phyloP scores from a whole-genome alignment of 306 rosid genomes.

The Casuarina equisetifolia region DNA sequence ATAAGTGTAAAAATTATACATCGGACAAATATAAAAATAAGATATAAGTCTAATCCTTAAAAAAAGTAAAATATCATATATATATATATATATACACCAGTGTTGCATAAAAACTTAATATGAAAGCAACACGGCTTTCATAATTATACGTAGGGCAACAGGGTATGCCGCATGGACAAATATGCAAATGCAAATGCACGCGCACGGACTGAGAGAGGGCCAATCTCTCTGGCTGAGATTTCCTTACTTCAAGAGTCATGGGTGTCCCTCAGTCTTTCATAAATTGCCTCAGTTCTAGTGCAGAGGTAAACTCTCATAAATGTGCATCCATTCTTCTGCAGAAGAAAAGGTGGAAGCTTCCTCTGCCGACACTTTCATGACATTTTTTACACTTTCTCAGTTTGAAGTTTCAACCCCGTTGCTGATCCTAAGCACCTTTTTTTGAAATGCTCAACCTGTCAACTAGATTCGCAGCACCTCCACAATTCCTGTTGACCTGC shows the following conservation, averaged over 20 bases:
- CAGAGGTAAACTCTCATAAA: slow-evolving; percentile 23
- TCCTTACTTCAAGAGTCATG: background rate
- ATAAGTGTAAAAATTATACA: too few relatives aligned
- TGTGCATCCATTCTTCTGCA: slow-evolving; percentile 30
- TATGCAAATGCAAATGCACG: background rate
- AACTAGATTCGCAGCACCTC: slow-evolving; percentile 23
- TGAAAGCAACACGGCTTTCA: too few relatives aligned
- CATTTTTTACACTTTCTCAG: slow-evolving; percentile 3
- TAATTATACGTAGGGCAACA: too few relatives aligned
- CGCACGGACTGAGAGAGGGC: background rate
- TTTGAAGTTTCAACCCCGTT: background rate
- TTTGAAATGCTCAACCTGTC: slow-evolving; percentile 33
- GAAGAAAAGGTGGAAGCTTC: slow-evolving; percentile 29
- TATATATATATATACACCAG: too few relatives aligned
- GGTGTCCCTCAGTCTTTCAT: slow-evolving; percentile 3
- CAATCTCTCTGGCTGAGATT: background rate
- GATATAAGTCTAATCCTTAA: too few relatives aligned
- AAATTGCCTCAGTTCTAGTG: slow-evolving; percentile 30
- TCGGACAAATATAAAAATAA: too few relatives aligned
- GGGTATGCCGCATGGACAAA: too few relatives aligned
- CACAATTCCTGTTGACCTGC: slow-evolving; percentile 23
- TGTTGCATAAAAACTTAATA: too few relatives aligned
- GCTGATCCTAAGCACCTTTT: slow-evolving; percentile 3
- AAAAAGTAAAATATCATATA: too few relatives aligned
- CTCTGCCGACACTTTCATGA: slow-evolving; percentile 54